These are phyloP conservation scores for Botrytis pseudocinerea DNA, from an alignment of 2,329 filamentous ascomycete genomes.

Conservation along the genomic window DNA sequence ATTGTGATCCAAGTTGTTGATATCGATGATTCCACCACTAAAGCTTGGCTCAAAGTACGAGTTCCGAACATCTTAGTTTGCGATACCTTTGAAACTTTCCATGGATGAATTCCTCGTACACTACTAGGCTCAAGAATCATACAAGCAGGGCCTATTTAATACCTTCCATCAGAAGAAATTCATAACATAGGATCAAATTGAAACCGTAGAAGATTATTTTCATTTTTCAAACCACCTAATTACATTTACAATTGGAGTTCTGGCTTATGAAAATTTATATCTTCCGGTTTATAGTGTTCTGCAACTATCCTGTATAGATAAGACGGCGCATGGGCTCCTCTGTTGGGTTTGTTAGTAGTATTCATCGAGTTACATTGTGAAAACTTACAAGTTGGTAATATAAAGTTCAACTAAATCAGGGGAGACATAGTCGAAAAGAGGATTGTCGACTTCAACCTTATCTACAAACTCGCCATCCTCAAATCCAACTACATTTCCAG, in stretches of 20 bases:
- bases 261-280: conserved; percentile 59
- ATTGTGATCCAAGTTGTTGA: background rate
- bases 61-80: background rate
- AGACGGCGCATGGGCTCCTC: conserved; percentile 67
- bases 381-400: conserved; percentile 77
- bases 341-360: conserved; percentile 38
- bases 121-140: background rate
- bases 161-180: background rate
- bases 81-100: background rate
- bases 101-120: background rate
- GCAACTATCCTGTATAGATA: conserved; percentile 72
- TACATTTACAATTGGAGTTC: conserved; percentile 36
- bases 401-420: conserved; percentile 76
- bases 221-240: conserved; percentile 9
- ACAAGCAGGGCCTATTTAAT: background rate
- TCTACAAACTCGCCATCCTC: conserved; percentile 78
- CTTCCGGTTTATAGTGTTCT: conserved; percentile 74
- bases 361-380: conserved; percentile 30
- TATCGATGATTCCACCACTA: background rate
- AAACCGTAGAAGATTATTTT: background rate
- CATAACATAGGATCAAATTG: background rate
- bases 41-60: background rate
- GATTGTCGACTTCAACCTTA: conserved; percentile 74
- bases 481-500: conserved; percentile 73
- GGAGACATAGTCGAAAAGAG: conserved; percentile 79